Percentiles rank a stretch among this genome's conserved stretches.
Evolutionary conservation across 164 flowering plant species (phyloP).

Genomic region (Vitis rotundifolia): DNA sequence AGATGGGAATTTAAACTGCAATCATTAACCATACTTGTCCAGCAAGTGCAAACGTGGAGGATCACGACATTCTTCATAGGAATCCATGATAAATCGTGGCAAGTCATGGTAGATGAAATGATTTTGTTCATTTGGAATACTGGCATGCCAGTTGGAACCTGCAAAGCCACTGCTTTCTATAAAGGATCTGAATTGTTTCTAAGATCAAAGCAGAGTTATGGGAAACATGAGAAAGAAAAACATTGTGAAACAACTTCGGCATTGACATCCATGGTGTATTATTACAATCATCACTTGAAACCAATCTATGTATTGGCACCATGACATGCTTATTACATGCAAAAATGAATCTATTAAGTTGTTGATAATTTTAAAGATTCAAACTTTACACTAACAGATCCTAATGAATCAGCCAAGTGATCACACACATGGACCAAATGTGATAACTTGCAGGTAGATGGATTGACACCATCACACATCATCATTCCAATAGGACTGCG

Average conservation of each 20-base stretch:
- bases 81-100: slow-evolving; percentile 80
- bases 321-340: too few relatives aligned
- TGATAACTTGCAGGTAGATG: too few relatives aligned
- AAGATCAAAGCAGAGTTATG: neutral
- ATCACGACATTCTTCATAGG: slow-evolving; percentile 85
- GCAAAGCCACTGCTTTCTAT: slow-evolving; percentile 39
- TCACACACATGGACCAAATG: too few relatives aligned
- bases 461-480: too few relatives aligned
- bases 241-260: neutral
- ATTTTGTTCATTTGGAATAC: slow-evolving; percentile 49
- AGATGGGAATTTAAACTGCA: slow-evolving; percentile 4
- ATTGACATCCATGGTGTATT: neutral
- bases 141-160: slow-evolving; percentile 92
- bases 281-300: neutral
- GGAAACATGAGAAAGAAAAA: neutral
- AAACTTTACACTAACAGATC: too few relatives aligned
- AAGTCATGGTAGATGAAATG: slow-evolving; percentile 73
- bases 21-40: slow-evolving; percentile 62
- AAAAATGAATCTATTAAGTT: too few relatives aligned
- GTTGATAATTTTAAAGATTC: too few relatives aligned
- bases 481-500: too few relatives aligned
- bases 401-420: too few relatives aligned
- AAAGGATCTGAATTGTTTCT: slow-evolving; percentile 18
- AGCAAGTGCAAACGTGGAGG: slow-evolving; percentile 86
- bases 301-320: neutral